Base-by-base conservation (phyloP, 2,329 filamentous ascomycete species). In the Cryphonectria japonica region DNA sequence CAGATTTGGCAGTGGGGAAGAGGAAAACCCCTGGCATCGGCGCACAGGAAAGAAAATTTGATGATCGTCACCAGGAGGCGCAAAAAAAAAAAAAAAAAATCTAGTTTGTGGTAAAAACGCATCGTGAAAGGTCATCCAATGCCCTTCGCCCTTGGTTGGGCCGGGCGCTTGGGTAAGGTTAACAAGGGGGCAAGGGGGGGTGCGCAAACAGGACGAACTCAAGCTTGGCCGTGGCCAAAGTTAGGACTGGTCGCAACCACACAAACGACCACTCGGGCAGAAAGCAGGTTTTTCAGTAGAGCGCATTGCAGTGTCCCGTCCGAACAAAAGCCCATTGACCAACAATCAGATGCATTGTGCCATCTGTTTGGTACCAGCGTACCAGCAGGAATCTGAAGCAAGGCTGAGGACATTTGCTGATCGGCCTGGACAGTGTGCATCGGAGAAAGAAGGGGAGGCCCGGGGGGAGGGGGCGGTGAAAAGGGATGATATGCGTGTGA, bases 311-410 rank as follows among this genome's bases (percentile, higher is more conserved):
- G 26, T 32, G 54, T 29, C 34, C 16, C 43, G 43, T 8, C 50
- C n/a, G n/a, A n/a, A 4, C 8, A 57, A 32, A 26, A 26, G 26
- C 26, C 26, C 54, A 59, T 59, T 39, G 59, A 61, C 59, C 34
- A 37, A 3, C 22, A 22, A 39, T 39, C 37, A 39, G 37, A 39
- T 39, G 59, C 59, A 8, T 22, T 39, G 34, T 39, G 59, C 19
- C 59, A 6, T 26, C 26, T 61, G 59, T n/a, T 39, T n/a, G 19
- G 34, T 32, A 59, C 54, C 46, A 50, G 46, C 46, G 46, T 50
- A n/a, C 6, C 46, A 26, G 54, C 54, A 59, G 54, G 59, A 61
- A 61, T 14, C 59, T 39, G 59, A 61, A 22, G 22, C 57, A n/a
- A 14, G 19, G 19, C 8, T 39, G 22, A 34, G 59, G 59, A 37